Percentiles rank a stretch among this genome's conserved stretches.
Evolutionary conservation across 495 filamentous ascomycete species (phyloP).

Genomic region (Glonium stellatum): DNA sequence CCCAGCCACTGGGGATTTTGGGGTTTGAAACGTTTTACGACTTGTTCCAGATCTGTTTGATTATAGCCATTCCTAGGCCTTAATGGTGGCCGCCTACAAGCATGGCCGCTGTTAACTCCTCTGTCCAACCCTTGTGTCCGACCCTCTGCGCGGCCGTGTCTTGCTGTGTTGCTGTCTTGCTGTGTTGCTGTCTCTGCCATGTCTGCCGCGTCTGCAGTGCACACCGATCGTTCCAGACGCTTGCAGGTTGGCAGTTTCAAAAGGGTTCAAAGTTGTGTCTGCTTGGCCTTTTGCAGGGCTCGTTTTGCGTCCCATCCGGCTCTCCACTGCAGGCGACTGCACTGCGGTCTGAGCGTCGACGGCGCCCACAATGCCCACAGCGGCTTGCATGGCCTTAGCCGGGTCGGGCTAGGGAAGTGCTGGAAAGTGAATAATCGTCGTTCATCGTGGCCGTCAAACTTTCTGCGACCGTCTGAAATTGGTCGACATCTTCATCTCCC

Average conservation of each 20-base stretch:
- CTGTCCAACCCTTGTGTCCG: too few species aligned
- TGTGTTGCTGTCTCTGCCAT: too few species aligned
- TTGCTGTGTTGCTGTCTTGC: too few species aligned
- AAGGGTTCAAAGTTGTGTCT: not conserved
- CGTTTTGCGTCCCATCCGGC: not conserved
- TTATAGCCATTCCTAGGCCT: not conserved
- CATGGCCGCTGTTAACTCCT: not conserved
- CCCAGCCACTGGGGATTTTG: not conserved
- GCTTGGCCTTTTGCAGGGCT: not conserved
- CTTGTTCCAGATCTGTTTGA: not conserved
- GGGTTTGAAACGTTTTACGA: not conserved
- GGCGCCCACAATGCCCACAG: too few species aligned
- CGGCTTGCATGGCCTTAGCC: not conserved
- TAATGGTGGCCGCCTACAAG: not conserved
- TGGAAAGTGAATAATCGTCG: slow-evolving; percentile 1
- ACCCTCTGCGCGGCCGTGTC: too few species aligned
- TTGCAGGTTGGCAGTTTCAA: not conserved
- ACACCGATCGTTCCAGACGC: not conserved
- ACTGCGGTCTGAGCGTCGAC: not conserved
- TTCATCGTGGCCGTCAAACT: slow-evolving; percentile 7
- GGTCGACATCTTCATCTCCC: slow-evolving; percentile 25
- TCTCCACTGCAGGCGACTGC: not conserved
- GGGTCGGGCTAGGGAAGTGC: not conserved
- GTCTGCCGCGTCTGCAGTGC: not conserved
- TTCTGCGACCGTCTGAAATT: slow-evolving; percentile 2